phyloP scores from a whole-genome alignment of 306 rosid genomes.

The Glycine latifolia region DNA sequence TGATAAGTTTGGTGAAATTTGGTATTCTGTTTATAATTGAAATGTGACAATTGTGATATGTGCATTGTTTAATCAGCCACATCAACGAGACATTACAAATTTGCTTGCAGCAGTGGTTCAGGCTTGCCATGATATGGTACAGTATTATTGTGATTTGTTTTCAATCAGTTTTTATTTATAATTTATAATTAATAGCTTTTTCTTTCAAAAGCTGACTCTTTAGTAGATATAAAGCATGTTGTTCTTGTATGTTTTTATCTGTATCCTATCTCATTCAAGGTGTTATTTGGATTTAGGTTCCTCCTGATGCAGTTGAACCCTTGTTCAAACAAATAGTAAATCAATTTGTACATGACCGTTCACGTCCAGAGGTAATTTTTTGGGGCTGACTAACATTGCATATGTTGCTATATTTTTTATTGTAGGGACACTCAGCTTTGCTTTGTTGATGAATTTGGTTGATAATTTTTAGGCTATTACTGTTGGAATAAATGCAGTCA shows the following conservation, averaged over 20 bases:
- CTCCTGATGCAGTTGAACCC: slow-evolving; percentile 89
- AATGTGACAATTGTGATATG: slow-evolving; percentile 39
- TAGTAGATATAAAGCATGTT: background rate
- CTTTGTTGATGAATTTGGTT: no score
- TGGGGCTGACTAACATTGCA: no score
- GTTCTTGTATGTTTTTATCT: slow-evolving; percentile 20
- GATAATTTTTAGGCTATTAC: no score
- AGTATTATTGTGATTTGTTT: slow-evolving; percentile 25
- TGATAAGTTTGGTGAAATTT: slow-evolving; percentile 41
- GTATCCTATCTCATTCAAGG: slow-evolving; percentile 27
- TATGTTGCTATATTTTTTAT: background rate
- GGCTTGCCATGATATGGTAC: slow-evolving; percentile 96
- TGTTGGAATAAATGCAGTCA: no score
- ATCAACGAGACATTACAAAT: slow-evolving; percentile 77
- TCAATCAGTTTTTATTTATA: background rate
- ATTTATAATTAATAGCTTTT: slow-evolving; percentile 29
- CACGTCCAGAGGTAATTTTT: slow-evolving; percentile 84
- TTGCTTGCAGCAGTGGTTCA: slow-evolving; percentile 91
- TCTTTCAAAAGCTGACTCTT: slow-evolving; percentile 1
- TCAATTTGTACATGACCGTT: slow-evolving; percentile 89
- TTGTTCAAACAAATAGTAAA: slow-evolving; percentile 85
- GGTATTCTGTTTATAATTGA: slow-evolving; percentile 39
- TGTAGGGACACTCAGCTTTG: no score
- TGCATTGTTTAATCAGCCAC: slow-evolving; percentile 76
- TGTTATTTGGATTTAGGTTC: slow-evolving; percentile 64